phyloP scores from a whole-genome alignment of 495 filamentous ascomycete species.

The Barbatosphaeria neglecta region DNA sequence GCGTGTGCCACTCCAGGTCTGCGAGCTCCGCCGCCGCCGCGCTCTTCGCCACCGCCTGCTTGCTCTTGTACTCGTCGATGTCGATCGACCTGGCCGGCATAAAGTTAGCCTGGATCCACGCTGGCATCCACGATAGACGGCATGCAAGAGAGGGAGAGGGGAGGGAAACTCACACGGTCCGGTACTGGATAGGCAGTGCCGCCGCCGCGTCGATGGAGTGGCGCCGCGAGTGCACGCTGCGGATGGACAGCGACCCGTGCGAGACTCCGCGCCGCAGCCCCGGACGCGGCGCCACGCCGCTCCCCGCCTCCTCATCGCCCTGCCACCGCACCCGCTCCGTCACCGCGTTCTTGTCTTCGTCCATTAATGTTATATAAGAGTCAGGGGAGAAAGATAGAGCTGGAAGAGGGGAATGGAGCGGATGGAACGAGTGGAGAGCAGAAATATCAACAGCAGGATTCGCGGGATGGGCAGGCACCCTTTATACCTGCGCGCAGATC shows the following conservation, averaged over 20 bases:
- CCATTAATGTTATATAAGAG: background rate
- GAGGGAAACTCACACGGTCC: slow-evolving; percentile 28
- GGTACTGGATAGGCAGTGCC: slow-evolving; percentile 41
- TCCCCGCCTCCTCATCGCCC: slow-evolving; percentile 14
- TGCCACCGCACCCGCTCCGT: slow-evolving; percentile 24
- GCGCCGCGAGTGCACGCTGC: slow-evolving; percentile 17
- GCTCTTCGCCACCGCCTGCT: slow-evolving; percentile 29
- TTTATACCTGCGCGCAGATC: too few relatives aligned
- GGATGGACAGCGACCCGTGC: slow-evolving; percentile 25
- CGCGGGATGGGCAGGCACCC: too few relatives aligned
- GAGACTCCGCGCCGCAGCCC: slow-evolving; percentile 17
- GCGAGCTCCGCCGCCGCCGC: slow-evolving; percentile 30
- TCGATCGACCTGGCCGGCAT: slow-evolving; percentile 34
- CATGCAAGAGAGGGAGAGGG: background rate
- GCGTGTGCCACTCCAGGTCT: slow-evolving; percentile 44
- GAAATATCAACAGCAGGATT: too few relatives aligned
- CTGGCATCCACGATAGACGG: background rate
- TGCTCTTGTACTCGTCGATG: slow-evolving; percentile 38
- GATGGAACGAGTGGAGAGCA: background rate
- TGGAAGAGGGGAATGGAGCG: background rate
- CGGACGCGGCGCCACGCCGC: slow-evolving; percentile 3
- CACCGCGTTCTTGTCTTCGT: slow-evolving; percentile 5
- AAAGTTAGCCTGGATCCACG: too few relatives aligned
- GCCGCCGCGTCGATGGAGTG: slow-evolving; percentile 31
- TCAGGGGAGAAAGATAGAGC: background rate